Evolutionary conservation across 163 green algal genomes (phyloP), one percentile per base, ranked within the genome.

Genomic region (Volvox carteri): DNA sequence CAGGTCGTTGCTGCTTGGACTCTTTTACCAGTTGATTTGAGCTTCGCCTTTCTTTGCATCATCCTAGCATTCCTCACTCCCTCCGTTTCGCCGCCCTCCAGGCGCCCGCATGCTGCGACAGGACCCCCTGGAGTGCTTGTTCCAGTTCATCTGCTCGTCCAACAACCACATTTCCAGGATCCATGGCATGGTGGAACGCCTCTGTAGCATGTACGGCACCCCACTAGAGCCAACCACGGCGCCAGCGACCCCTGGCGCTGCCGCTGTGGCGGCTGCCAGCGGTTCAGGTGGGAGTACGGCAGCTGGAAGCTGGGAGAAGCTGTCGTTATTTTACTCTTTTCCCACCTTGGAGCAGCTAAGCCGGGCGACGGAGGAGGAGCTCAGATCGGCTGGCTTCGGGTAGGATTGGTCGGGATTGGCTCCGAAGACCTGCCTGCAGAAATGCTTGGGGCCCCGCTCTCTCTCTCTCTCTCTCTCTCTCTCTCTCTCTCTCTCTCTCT

Each of bases 91-190:
- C 67, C 19, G 8, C 41, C 73, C 42, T 28, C 25, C 88, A 92
- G 96, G 96, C 1, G 94, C 93, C 0, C 93, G 97, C 65, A 97
- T 99, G 95, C 91, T 99, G 86, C 88, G 96, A 16, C 97, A 99
- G 90, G 95, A 98, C 80, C 97, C 97, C 0, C 68, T 98, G 60
- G 97, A 99, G 92, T 99, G 97, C 86, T 92, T 99, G 21, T 98
- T 99, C 87, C 88, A 95, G 86, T 99, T 99, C 93, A 95, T 99
- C 19, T 99, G 97, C 95, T 96, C 87, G 77, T 96, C 91, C 84
- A 99, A 99, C 95, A 99, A 99, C 95, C 94, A 99, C 95, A 99
- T 99, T 86, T 95, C 89, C 5, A 94, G 97, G 46, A 99, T 99
- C 72, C 93, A 97, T 67, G 95, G 96, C 76, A 99, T 99, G 97